Base-by-base conservation (phyloP, 305 asterid genomes). In the Fraxinus velutina region DNA sequence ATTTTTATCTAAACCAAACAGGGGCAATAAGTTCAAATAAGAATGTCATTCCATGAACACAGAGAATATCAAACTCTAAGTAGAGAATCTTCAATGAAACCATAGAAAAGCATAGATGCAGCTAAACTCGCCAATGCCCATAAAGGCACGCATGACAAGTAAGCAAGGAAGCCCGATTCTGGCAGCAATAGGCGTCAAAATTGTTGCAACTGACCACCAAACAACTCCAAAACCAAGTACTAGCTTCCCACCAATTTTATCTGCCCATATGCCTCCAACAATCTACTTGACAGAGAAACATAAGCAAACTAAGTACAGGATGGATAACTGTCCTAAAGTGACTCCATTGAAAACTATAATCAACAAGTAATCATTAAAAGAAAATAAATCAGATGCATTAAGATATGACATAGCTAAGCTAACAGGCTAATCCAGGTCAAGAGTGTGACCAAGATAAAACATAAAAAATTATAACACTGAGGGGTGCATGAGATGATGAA, bases 191-290 rank as follows among this genome's bases (percentile, higher is more conserved):
- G 94, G 94, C 9, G 92, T 91, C 84, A 91, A 78, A 80, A 96
- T 79, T 27, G 99, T 96, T 80, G 99, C 99, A 80, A 89, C 24
- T 13, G 99, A 96, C 98, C 99, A 96, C 98, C 99, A 96, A 84
- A 94, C 86, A 82, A 96, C 99, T 88, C 99, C 98, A 71, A 94
- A 94, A 78, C 99, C 98, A 81, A 96, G 92, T 36, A 94, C 98
- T 76, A 82, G 85, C 89, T 96, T 96, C 84, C 98, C 99, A 68
- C 99, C 99, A 78, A 96, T 83, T 92, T 88, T 96, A 87, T 96
- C 99, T 57, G 99, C 99, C 99, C 97, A 94, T 85, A 96, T 96
- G 87, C 99, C 99, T 84, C 99, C 98, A 78, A 86, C 90, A 85
- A 96, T 94, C 99, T 93, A 82, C 77, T 71, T 78, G 73, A 68